Percentiles rank a stretch among this genome's conserved stretches.
These are phyloP conservation scores for Corynascus novoguineensis DNA, from an alignment of 495 filamentous ascomycete species.

Conservation along the genomic window DNA sequence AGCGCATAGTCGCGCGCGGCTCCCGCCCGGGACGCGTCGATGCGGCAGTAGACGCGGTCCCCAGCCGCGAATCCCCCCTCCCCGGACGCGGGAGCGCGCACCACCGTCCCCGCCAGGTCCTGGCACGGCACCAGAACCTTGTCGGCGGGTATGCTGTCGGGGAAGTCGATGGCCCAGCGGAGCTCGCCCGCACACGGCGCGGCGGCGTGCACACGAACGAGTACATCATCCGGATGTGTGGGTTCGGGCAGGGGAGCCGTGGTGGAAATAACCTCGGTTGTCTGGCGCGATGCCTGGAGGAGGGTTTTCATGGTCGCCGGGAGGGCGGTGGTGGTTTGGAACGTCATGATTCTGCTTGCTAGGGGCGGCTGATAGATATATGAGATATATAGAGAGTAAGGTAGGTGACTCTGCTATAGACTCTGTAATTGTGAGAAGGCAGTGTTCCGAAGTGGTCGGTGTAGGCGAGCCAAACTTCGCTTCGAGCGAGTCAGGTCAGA, in stretches of 20 bases:
- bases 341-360: slow-evolving; percentile 13
- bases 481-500: background rate
- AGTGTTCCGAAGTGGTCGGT: background rate
- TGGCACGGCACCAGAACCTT: slow-evolving; percentile 49
- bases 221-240: slow-evolving; percentile 44
- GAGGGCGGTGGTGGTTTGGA: slow-evolving; percentile 13
- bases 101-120: slow-evolving; percentile 43
- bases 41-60: slow-evolving; percentile 56
- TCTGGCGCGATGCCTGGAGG: slow-evolving; percentile 25
- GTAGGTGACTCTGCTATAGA: background rate
- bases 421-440: background rate
- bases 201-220: slow-evolving; percentile 54
- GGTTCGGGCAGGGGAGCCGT: slow-evolving; percentile 27
- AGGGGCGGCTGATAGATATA: background rate
- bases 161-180: slow-evolving; percentile 40
- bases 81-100: slow-evolving; percentile 39
- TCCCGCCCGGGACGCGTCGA: slow-evolving; percentile 44
- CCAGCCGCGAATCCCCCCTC: slow-evolving; percentile 49
- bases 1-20: slow-evolving; percentile 53
- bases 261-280: slow-evolving; percentile 21
- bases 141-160: slow-evolving; percentile 35
- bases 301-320: slow-evolving; percentile 29
- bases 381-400: too few species aligned
- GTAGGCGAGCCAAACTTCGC: background rate
- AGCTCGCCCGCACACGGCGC: slow-evolving; percentile 56